These are phyloP conservation scores for Fusarium phyllophilum DNA, from an alignment of 2,329 filamentous ascomycete species.

Conservation along the genomic window DNA sequence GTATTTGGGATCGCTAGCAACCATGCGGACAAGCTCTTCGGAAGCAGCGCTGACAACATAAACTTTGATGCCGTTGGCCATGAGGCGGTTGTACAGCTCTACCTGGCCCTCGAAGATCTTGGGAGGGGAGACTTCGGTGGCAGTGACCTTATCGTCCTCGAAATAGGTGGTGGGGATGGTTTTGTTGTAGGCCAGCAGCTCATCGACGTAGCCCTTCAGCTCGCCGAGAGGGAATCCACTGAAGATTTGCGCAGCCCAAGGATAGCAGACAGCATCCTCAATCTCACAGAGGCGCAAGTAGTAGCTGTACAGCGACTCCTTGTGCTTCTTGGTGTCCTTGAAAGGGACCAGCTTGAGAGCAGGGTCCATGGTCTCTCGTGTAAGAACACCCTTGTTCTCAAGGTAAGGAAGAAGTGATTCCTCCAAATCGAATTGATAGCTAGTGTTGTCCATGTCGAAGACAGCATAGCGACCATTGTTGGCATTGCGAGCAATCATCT, in stretches of 20 bases:
- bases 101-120: constrained; percentile 53
- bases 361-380: constrained; percentile 54
- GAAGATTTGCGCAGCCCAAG: constrained; percentile 55
- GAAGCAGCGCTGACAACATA: constrained; percentile 55
- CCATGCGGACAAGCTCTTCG: constrained; percentile 59
- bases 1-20: constrained; percentile 56
- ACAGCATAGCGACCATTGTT: constrained; percentile 52
- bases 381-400: constrained; percentile 54
- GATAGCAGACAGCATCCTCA: constrained; percentile 55
- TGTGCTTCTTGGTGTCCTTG: constrained; percentile 51
- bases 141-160: constrained; percentile 46
- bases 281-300: constrained; percentile 56
- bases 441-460: constrained; percentile 60
- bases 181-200: constrained; percentile 56
- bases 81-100: constrained; percentile 56
- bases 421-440: constrained; percentile 55
- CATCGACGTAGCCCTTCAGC: constrained; percentile 58
- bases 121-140: constrained; percentile 48
- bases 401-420: constrained; percentile 57
- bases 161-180: constrained; percentile 52
- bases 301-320: constrained; percentile 57
- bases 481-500: constrained; percentile 53
- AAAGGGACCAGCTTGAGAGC: constrained; percentile 55
- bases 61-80: constrained; percentile 55
- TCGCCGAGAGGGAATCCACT: constrained; percentile 56